Evolutionary conservation across 2,329 filamentous ascomycete genomes (phyloP).

Genomic region (Botrytis sinoallii): DNA sequence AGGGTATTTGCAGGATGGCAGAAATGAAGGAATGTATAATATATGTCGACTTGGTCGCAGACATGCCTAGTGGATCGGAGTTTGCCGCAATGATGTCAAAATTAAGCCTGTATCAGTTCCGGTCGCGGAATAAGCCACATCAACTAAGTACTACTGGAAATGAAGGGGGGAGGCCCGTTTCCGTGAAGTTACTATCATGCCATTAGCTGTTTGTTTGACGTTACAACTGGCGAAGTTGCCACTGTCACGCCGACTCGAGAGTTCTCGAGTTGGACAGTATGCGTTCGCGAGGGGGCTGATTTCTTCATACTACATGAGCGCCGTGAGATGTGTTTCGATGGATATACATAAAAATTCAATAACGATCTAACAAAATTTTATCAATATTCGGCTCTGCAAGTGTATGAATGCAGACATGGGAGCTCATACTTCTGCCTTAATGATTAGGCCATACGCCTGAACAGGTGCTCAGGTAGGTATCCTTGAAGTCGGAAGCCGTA

Average conservation of each 20-base stretch:
- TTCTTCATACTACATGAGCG: background rate
- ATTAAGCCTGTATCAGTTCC: too few relatives aligned
- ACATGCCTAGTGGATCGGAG: too few relatives aligned
- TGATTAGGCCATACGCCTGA: background rate
- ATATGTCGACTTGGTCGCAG: background rate
- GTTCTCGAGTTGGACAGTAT: background rate
- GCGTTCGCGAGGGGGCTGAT: background rate
- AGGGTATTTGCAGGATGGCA: background rate
- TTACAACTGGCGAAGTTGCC: background rate
- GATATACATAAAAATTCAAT: background rate
- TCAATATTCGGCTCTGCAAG: background rate
- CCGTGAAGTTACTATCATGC: background rate
- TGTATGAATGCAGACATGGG: background rate
- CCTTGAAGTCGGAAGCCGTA: background rate
- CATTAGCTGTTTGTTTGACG: background rate
- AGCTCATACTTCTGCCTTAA: background rate
- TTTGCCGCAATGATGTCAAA: background rate
- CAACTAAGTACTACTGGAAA: too few relatives aligned
- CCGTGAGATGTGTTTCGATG: background rate
- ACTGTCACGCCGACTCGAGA: background rate
- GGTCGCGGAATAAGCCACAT: background rate
- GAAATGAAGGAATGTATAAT: background rate
- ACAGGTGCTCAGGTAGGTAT: background rate
- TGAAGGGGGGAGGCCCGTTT: background rate
- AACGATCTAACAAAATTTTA: background rate